Evolutionary conservation across 2,329 filamentous ascomycete genomes (phyloP), one percentile per base, ranked within the genome.

Genomic region (Microcyclospora pomicola): DNA sequence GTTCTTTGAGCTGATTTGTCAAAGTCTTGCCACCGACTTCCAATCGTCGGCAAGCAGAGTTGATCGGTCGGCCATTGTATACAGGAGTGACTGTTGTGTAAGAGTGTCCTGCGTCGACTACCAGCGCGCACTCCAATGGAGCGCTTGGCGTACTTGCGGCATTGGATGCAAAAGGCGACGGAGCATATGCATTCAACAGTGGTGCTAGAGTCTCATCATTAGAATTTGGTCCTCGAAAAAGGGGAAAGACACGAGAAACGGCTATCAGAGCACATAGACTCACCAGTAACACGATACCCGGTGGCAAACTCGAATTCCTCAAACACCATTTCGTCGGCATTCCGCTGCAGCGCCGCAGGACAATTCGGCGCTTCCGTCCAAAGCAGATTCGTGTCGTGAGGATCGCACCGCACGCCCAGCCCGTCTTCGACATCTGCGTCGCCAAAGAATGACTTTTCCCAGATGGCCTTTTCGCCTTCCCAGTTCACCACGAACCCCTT

Each of bases 271-370:
- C 72, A 0, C 75, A 84, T 46, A 82, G 66, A 40, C 75, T 78
- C 19, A 24, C 19, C 19, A n/a, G 30, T 9, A 15, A 15, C 12
- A 43, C 91, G 75, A 47, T 80, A 81, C 62, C 93, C 93, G 48
- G 82, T 80, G 9, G 80, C 74, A 60, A 98, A 98, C 2, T 84
- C 84, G 64, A 91, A 98, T 57, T 96, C 87, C 56, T 98, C 91
- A 66, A 98, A 96, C 1, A 96, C 75, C 55, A 98, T 85, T 65
- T 98, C 88, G 54, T 98, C 91, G 50, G 84, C 86, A 57, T 95
- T 91, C 30, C 79, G 75, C 60, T 95, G 86, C 45, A 98, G 63
- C 10, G 77, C 76, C 1, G 80, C 77, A 39, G 93, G 70, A 3
- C 80, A 77, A 60, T 92, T 94, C 3, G 86, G 80, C 33, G 85